Percentiles rank a stretch among this genome's conserved stretches.
Evolutionary conservation across 768 basidiomycete genomes (phyloP).

Genomic region (Rhodotorula babjevae): DNA sequence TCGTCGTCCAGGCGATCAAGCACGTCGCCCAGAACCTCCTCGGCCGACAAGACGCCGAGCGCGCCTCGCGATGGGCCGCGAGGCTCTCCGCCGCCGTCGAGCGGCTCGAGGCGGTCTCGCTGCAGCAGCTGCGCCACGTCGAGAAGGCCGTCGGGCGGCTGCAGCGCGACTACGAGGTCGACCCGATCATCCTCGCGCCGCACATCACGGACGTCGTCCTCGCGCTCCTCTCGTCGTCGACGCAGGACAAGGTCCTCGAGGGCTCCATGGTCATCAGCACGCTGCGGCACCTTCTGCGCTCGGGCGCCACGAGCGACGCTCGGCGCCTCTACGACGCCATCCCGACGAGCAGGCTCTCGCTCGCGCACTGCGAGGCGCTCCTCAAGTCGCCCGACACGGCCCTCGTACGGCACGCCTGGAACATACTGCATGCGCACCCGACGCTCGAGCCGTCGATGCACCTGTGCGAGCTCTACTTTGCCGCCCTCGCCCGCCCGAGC

Average conservation of each 20-base stretch:
- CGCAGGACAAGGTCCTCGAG: not conserved
- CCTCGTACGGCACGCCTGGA: not conserved
- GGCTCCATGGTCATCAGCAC: not conserved
- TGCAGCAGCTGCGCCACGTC: not conserved
- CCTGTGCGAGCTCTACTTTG: not conserved
- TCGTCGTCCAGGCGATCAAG: not conserved
- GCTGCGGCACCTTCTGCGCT: not conserved
- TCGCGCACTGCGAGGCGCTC: slow-evolving; percentile 6
- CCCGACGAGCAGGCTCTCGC: not conserved
- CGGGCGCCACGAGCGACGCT: slow-evolving; percentile 1
- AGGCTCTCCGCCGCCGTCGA: no score
- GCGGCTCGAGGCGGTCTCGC: not conserved
- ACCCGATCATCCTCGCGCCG: not conserved
- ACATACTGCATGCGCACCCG: not conserved
- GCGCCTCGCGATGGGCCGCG: not conserved
- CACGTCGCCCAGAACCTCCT: not conserved
- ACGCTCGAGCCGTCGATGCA: not conserved
- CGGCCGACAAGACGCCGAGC: not conserved
- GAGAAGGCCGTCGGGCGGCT: not conserved
- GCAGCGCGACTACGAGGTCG: not conserved
- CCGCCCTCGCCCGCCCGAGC: not conserved
- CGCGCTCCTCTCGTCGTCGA: not conserved
- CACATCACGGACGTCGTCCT: not conserved
- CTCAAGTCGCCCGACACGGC: not conserved
- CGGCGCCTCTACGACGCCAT: slow-evolving; percentile 1